These are phyloP conservation scores for Alternaria consortialis DNA, from an alignment of 2,329 filamentous ascomycete genomes.

Conservation along the genomic window DNA sequence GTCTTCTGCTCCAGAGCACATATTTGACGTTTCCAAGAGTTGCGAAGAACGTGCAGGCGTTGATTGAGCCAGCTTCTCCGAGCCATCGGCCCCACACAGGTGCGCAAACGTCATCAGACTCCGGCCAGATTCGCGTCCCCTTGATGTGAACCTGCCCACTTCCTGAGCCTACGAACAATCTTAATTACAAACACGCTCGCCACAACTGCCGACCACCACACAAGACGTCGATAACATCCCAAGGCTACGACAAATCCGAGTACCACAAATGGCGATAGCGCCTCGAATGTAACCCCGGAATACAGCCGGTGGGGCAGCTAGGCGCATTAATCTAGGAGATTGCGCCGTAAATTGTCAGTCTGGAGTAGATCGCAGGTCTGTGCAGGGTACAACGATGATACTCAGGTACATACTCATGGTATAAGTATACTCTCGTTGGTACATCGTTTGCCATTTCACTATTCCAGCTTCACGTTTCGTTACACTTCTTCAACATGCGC, in stretches of 20 bases:
- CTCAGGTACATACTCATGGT: neutral
- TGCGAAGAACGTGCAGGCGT: neutral
- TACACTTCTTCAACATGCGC: slow-evolving; percentile 25
- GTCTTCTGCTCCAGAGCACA: neutral
- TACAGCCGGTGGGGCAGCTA: slow-evolving; percentile 16
- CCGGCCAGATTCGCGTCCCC: slow-evolving; percentile 1
- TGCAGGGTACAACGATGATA: neutral
- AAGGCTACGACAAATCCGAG: neutral
- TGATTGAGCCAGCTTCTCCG: neutral
- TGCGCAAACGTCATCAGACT: neutral
- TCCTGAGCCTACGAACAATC: neutral
- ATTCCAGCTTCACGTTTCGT: neutral
- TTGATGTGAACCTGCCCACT: neutral
- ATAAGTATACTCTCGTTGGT: neutral
- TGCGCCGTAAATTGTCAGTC: slow-evolving; percentile 6
- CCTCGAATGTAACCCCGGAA: slow-evolving; percentile 4
- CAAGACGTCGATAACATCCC: slow-evolving; percentile 4
- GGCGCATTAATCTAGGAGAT: slow-evolving; percentile 11
- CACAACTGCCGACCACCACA: slow-evolving; percentile 6
- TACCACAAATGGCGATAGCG: neutral
- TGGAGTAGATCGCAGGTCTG: neutral
- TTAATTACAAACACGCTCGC: neutral
- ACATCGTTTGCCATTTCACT: neutral
- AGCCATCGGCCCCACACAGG: neutral
- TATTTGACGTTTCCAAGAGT: neutral